Evolutionary conservation across 306 rosid species (phyloP).

Genomic region (Benincasa hispida): DNA sequence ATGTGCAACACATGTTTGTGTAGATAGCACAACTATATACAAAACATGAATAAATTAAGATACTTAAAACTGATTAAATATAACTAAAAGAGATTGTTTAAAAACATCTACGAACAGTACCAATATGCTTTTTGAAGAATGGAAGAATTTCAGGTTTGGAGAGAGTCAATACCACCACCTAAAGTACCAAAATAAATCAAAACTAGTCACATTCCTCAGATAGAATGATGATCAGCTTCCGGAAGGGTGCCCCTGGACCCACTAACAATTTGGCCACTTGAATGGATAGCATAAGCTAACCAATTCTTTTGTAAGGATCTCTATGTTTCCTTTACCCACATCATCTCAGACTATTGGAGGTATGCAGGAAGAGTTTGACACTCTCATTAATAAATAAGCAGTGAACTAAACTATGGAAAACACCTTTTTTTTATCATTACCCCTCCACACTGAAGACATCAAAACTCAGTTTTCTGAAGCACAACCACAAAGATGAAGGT

Average conservation of each 20-base stretch:
- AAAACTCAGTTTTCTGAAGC: constrained; percentile 23
- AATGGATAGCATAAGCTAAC: constrained; percentile 25
- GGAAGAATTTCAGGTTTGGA: neutral
- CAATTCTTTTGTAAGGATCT: constrained; percentile 46
- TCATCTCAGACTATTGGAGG: constrained; percentile 16
- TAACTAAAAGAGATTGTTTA: neutral
- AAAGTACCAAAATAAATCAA: constrained; percentile 6
- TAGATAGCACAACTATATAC: constrained; percentile 2
- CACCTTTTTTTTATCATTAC: constrained; percentile 13
- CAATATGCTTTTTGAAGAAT: neutral
- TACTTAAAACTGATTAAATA: constrained; percentile 14
- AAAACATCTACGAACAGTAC: neutral
- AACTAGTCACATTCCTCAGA: constrained; percentile 4
- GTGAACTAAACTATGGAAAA: constrained; percentile 5
- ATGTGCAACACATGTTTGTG: constrained; percentile 27
- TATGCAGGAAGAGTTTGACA: constrained; percentile 21
- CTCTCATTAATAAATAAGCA: constrained; percentile 27
- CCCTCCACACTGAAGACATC: constrained; percentile 29
- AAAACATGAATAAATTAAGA: neutral
- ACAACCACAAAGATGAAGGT: constrained; percentile 12
- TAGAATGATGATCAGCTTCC: neutral
- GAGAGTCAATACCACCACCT: neutral
- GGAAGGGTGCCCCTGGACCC: constrained; percentile 33
- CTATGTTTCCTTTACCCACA: constrained; percentile 34
- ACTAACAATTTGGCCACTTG: constrained; percentile 33